A percentile compares a stretch with the other conserved stretches of the same genome.
phyloP scores from a whole-genome alignment of 768 basidiomycete species.

The Russula vinacea region DNA sequence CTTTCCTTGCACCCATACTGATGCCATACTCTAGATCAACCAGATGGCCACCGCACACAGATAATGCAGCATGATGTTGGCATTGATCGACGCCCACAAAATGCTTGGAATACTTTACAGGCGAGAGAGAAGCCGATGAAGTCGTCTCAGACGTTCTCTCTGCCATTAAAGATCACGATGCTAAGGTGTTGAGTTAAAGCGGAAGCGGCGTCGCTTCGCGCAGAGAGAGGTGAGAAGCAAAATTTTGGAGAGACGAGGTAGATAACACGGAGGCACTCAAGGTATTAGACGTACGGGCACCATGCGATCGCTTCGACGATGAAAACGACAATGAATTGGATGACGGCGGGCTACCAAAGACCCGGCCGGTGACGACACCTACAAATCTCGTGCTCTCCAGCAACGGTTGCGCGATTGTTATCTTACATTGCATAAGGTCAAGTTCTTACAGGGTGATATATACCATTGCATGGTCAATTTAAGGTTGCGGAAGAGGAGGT shows the following conservation, averaged over 20 bases:
- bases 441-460: slow-evolving; percentile 80
- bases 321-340: slow-evolving; percentile 42
- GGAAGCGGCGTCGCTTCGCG: slow-evolving; percentile 38
- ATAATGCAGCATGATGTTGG: slow-evolving; percentile 53
- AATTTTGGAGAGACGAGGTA: slow-evolving; percentile 8
- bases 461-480: slow-evolving; percentile 60
- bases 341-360: slow-evolving; percentile 51
- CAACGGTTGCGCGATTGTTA: slow-evolving; percentile 64
- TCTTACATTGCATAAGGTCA: slow-evolving; percentile 66
- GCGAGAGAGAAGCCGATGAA: slow-evolving; percentile 57
- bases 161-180: slow-evolving; percentile 50
- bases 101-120: slow-evolving; percentile 53
- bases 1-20: slow-evolving; percentile 1
- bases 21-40: slow-evolving; percentile 46
- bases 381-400: slow-evolving; percentile 50
- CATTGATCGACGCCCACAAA: slow-evolving; percentile 48
- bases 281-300: slow-evolving; percentile 40
- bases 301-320: slow-evolving; percentile 34
- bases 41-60: slow-evolving; percentile 55
- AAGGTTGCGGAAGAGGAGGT: slow-evolving; percentile 53
- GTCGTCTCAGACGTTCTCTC: slow-evolving; percentile 57
- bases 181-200: slow-evolving; percentile 52
- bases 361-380: slow-evolving; percentile 54
- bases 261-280: slow-evolving; percentile 45
- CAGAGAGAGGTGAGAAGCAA: slow-evolving; percentile 35